A percentile compares a stretch with the other conserved stretches of the same genome.
phyloP scores from a whole-genome alignment of 2,329 filamentous ascomycete genomes.

The Fusarium graminum region DNA sequence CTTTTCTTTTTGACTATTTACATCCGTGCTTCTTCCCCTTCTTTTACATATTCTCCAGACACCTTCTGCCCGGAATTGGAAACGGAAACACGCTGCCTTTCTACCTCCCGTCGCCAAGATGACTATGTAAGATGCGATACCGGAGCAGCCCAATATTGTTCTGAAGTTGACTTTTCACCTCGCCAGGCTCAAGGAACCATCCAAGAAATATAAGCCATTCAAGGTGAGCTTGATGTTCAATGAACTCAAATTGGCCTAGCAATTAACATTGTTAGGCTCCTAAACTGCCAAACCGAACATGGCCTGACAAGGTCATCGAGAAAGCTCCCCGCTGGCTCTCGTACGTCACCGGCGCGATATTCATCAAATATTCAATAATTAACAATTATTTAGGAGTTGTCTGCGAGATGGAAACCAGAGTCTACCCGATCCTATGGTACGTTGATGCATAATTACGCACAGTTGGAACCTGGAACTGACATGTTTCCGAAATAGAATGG shows the following conservation, averaged over 20 bases:
- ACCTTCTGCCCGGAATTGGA: slow-evolving; percentile 16
- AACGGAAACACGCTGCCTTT: slow-evolving; percentile 11
- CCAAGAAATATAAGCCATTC: slow-evolving; percentile 80
- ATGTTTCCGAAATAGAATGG: slow-evolving; percentile 72
- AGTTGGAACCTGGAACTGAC: slow-evolving; percentile 7
- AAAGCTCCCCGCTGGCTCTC: slow-evolving; percentile 89
- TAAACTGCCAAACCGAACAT: slow-evolving; percentile 79
- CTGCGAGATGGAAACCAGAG: slow-evolving; percentile 92
- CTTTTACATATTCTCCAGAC: slow-evolving; percentile 1
- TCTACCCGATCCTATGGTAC: slow-evolving; percentile 90
- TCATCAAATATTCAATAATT: not conserved
- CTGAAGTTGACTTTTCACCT: slow-evolving; percentile 11
- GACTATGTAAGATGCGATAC: slow-evolving; percentile 32
- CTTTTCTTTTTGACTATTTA: slow-evolving; percentile 25
- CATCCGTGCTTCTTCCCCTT: slow-evolving; percentile 13
- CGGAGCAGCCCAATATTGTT: slow-evolving; percentile 6
- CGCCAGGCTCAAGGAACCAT: slow-evolving; percentile 78
- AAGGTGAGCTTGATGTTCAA: slow-evolving; percentile 10
- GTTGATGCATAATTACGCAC: slow-evolving; percentile 39
- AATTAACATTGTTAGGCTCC: slow-evolving; percentile 36
- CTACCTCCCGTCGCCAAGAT: slow-evolving; percentile 13
- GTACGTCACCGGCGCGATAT: slow-evolving; percentile 15
- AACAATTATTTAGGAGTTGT: slow-evolving; percentile 28
- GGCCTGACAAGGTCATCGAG: slow-evolving; percentile 84
- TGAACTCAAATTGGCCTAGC: slow-evolving; percentile 50